Conservation (phyloP, 331 rosid genomes). For the Arachis monticola region DNA sequence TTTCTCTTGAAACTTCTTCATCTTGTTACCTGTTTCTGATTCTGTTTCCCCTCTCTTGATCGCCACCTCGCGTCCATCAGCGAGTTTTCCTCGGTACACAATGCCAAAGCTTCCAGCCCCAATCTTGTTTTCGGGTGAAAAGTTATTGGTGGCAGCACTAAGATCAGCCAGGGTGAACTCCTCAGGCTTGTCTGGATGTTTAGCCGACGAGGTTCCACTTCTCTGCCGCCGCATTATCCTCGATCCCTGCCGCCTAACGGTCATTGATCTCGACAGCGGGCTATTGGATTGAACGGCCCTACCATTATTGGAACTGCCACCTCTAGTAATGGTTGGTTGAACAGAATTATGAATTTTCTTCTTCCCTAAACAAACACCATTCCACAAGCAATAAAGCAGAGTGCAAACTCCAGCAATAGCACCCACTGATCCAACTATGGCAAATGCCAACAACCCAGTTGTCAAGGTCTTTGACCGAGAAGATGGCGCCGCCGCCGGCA, state of each 20-base stretch:
- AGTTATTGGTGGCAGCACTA: constrained; percentile 66
- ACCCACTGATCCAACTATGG: constrained; percentile 84
- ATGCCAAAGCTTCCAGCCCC: constrained; percentile 97
- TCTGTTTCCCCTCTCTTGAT: constrained; percentile 68
- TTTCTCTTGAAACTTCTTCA: constrained; percentile 89
- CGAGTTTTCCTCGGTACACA: constrained; percentile 79
- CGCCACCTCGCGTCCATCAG: constrained; percentile 85
- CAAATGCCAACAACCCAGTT: constrained; percentile 75
- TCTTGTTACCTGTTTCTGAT: constrained; percentile 55
- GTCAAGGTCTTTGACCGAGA: constrained; percentile 52
- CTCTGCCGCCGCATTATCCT: constrained; percentile 90
- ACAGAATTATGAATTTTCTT: constrained; percentile 90
- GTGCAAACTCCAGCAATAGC: constrained; percentile 73
- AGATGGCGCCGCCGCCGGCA: not conserved
- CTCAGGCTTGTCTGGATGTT: constrained; percentile 78
- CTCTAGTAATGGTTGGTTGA: constrained; percentile 90
- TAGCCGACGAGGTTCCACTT: constrained; percentile 88
- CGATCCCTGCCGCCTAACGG: constrained; percentile 78
- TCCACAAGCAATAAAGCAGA: constrained; percentile 71
- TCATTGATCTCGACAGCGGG: constrained; percentile 77
- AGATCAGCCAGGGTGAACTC: constrained; percentile 83
- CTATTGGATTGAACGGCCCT: constrained; percentile 51
- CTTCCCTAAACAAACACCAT: constrained; percentile 84
- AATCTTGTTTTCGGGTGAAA: constrained; percentile 70
- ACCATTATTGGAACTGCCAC: constrained; percentile 60